Evolutionary conservation across 371 early-diverging fungal species (phyloP).

Genomic region (Dichotomocladium elegans): DNA sequence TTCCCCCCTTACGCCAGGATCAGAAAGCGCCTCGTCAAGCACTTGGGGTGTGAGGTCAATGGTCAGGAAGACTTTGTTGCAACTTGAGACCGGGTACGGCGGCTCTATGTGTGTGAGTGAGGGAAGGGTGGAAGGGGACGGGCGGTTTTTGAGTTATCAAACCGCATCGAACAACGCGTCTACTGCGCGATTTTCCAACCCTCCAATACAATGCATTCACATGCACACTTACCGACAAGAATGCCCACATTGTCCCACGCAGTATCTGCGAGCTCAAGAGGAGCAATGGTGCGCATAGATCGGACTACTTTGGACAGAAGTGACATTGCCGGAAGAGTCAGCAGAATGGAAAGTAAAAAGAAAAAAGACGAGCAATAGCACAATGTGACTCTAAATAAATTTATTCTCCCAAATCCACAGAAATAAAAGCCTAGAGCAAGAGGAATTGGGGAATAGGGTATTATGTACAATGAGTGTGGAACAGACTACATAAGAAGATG

Average conservation of each 20-base stretch:
- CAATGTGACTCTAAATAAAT: too few species aligned
- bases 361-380: neutral
- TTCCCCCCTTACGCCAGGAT: conserved; percentile 43
- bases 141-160: too few species aligned
- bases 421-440: too few species aligned
- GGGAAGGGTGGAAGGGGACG: neutral
- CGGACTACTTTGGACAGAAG: conserved; percentile 51
- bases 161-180: neutral
- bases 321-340: conserved; percentile 50
- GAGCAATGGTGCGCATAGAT: conserved; percentile 84
- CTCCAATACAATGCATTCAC: neutral
- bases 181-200: neutral
- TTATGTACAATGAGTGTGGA: neutral
- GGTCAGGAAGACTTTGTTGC: conserved; percentile 86
- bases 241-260: conserved; percentile 98
- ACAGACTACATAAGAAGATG: neutral
- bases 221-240: conserved; percentile 67
- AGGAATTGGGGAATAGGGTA: neutral
- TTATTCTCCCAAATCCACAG: too few species aligned
- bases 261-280: conserved; percentile 81
- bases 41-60: conserved; percentile 92
- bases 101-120: conserved; percentile 66
- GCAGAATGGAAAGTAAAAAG: neutral
- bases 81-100: conserved; percentile 65
- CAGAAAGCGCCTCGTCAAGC: conserved; percentile 83